These are phyloP conservation scores for Akebia trifoliata DNA, from an alignment of 164 flowering plant genomes.

Conservation along the genomic window DNA sequence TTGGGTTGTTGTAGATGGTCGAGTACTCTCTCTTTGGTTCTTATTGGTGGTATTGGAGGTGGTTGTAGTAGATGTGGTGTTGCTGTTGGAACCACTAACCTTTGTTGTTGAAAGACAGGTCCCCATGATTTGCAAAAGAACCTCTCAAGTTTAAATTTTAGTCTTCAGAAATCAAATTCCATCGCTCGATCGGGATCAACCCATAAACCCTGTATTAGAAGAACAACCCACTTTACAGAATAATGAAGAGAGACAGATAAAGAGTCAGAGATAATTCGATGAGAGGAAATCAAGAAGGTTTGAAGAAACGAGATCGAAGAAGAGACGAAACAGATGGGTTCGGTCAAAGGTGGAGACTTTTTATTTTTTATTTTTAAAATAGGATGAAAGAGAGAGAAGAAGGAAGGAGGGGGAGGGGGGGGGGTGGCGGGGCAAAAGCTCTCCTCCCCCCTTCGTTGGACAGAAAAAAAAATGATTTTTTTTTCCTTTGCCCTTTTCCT, in stretches of 20 bases:
- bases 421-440: constrained; percentile 4
- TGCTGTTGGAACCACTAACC: constrained; percentile 68
- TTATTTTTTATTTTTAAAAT: background rate
- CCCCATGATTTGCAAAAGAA: constrained; percentile 48
- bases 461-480: background rate
- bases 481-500: background rate
- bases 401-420: constrained; percentile 9
- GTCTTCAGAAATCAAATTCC: background rate
- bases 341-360: constrained; percentile 28
- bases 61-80: constrained; percentile 10
- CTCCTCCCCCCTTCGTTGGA: constrained; percentile 4
- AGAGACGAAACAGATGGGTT: constrained; percentile 7
- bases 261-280: background rate
- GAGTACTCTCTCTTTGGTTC: constrained; percentile 9
- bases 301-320: constrained; percentile 17
- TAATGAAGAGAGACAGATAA: background rate
- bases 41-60: background rate
- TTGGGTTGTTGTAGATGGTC: constrained; percentile 11
- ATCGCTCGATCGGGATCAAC: background rate
- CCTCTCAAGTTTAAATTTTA: background rate
- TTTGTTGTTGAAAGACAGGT: constrained; percentile 66
- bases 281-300: background rate
- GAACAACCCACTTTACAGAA: too few species aligned
- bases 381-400: too few species aligned
- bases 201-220: too few species aligned